Conservation (phyloP, 495 filamentous ascomycete species). For the Cryomyces minteri region DNA sequence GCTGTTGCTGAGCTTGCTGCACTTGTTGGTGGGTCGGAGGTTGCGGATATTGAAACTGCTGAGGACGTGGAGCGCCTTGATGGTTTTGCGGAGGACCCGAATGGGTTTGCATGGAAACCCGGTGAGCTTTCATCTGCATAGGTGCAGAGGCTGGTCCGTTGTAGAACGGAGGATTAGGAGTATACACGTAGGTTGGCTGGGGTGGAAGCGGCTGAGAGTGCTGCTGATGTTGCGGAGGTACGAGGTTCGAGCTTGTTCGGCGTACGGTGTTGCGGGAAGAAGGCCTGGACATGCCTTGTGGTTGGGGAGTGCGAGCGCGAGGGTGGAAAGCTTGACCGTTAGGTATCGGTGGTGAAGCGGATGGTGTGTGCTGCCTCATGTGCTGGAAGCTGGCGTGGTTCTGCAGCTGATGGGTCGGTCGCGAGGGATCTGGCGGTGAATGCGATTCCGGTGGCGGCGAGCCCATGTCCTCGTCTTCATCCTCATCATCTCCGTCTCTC, state of each 20-base stretch:
- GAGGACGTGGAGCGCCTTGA: constrained; percentile 3
- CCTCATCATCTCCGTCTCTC: constrained; percentile 70
- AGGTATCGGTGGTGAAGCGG: constrained; percentile 73
- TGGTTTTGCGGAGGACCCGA: constrained; percentile 3
- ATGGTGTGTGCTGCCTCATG: constrained; percentile 66
- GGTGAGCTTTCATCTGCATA: constrained; percentile 18
- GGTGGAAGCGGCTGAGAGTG: constrained; percentile 41
- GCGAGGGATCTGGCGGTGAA: constrained; percentile 33
- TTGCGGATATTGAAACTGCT: constrained; percentile 21
- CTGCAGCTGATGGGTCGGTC: constrained; percentile 61
- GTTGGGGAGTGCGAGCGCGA: constrained; percentile 50
- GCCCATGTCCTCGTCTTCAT: constrained; percentile 51
- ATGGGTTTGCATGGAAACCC: constrained; percentile 10
- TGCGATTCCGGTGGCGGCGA: constrained; percentile 44
- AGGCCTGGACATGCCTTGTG: constrained; percentile 53
- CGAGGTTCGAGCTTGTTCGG: constrained; percentile 57
- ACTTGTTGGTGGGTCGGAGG: constrained; percentile 24
- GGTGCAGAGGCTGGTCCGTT: constrained; percentile 43
- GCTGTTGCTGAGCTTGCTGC: constrained; percentile 38
- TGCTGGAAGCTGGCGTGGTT: constrained; percentile 55
- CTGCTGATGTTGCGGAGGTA: constrained; percentile 36
- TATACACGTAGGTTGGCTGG: constrained; percentile 66
- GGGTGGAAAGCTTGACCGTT: constrained; percentile 58
- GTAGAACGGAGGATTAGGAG: constrained; percentile 72
- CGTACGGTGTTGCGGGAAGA: constrained; percentile 63